Evolutionary conservation across 257 asterid genomes (phyloP), one percentile per base, ranked within the genome.

Genomic region (Osmanthus fragrans): DNA sequence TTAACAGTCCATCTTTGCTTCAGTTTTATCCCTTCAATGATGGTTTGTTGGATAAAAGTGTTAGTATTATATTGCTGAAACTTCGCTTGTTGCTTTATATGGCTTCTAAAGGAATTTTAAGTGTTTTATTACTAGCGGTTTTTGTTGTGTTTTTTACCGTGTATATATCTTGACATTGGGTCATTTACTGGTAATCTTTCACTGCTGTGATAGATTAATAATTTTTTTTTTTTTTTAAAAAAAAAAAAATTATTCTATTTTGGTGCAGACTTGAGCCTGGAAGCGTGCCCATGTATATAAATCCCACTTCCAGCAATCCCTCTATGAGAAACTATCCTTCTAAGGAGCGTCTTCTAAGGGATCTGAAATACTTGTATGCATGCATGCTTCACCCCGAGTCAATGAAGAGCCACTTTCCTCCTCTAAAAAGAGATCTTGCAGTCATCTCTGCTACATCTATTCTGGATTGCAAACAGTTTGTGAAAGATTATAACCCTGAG

Each of bases 401-500:
- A 4, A 76, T 89, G 88, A 84, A 74, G 23, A 69, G 25, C 12
- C 80, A 87, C 63, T 36, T 91, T 11, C 87, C 94, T 51, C 84
- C 83, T 33, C 67, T 86, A 13, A 88, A 75, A 74, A 81, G 91
- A 78, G 84, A 82, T n/a, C 74, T 82, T 12, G 90, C 87, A 10
- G 76, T 84, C 49, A 77, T 58, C 73, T 83, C 96, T 3, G 97
- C 97, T 37, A 82, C 80, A 10, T 87, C 77, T 1, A 85, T 95
- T 71, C 90, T 95, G n/a, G 98, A 95, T 66, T 91, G 98, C 89
- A 95, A 95, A 85, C 97, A 95, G 87, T 95, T 95, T 70, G 84
- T 93, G 76, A 95, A 93, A 78, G 96, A 89, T 79, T 95, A 91
- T 80, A 85, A 81, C 18, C 92, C 91, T 0, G 92, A 88, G 73